Conservation (phyloP, 352 stramenopile species). For the Globisporangium orthogonon region DNA sequence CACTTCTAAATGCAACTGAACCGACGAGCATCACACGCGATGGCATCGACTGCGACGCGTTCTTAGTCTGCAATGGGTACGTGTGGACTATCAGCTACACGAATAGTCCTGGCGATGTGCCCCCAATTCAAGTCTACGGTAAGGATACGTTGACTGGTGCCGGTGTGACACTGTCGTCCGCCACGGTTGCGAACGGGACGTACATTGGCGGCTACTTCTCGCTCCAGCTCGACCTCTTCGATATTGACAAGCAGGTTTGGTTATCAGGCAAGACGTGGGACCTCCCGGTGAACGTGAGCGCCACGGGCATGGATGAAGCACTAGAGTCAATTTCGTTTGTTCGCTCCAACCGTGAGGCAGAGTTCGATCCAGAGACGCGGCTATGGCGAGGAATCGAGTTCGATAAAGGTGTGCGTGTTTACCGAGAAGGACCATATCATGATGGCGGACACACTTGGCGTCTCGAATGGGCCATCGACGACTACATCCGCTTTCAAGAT, state of each 20-base stretch:
- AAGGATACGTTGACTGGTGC: slow-evolving; percentile 23
- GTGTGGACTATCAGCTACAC: slow-evolving; percentile 59
- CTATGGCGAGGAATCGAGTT: slow-evolving; percentile 47
- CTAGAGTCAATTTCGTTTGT: slow-evolving; percentile 64
- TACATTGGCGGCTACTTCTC: slow-evolving; percentile 63
- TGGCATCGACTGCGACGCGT: slow-evolving; percentile 47
- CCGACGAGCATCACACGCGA: slow-evolving; percentile 23
- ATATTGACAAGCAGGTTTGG: slow-evolving; percentile 28
- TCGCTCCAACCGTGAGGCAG: slow-evolving; percentile 52
- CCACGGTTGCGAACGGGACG: slow-evolving; percentile 63
- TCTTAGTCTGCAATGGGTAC: slow-evolving; percentile 59
- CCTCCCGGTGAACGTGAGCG: slow-evolving; percentile 65
- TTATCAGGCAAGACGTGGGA: slow-evolving; percentile 51
- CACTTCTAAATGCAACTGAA: slow-evolving; percentile 35
- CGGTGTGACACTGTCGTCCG: slow-evolving; percentile 19
- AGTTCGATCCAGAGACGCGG: slow-evolving; percentile 52
- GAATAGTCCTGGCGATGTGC: slow-evolving; percentile 56
- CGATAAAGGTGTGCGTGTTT: slow-evolving; percentile 69
- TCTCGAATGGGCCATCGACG: slow-evolving; percentile 63
- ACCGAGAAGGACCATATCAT: slow-evolving; percentile 52
- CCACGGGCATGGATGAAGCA: slow-evolving; percentile 63
- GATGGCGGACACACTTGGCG: slow-evolving; percentile 72
- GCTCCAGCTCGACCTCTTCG: slow-evolving; percentile 43
- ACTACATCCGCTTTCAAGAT: slow-evolving; percentile 70
- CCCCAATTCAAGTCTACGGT: slow-evolving; percentile 41